Conservation (phyloP, 306 rosid genomes). For the Inga leiocalycina region DNA sequence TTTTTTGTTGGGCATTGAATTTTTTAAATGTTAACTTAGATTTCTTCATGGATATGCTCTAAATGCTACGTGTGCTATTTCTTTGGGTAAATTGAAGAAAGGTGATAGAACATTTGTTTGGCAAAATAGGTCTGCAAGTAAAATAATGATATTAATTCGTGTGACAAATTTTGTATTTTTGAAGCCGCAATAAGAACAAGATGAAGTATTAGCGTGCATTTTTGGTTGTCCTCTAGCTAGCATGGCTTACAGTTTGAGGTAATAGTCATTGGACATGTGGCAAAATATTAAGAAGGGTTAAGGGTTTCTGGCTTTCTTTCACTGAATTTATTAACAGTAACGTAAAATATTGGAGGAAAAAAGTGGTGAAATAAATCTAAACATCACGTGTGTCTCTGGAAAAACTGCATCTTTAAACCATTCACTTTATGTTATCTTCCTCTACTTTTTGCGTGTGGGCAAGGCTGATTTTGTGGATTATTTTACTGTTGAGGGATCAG, state of each 20-base stretch:
- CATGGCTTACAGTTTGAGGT: background rate
- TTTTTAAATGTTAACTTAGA: background rate
- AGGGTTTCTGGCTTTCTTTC: slow-evolving; percentile 8
- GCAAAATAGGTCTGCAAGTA: slow-evolving; percentile 18
- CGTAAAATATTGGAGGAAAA: background rate
- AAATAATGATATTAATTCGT: background rate
- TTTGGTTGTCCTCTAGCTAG: background rate
- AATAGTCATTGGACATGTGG: slow-evolving; percentile 13
- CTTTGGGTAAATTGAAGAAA: background rate
- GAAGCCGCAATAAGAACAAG: background rate
- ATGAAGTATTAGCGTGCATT: slow-evolving; percentile 13
- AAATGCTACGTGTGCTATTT: background rate
- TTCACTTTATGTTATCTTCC: background rate
- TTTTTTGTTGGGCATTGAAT: slow-evolving; percentile 16
- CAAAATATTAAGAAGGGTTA: background rate
- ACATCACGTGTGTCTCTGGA: background rate
- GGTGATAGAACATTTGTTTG: background rate
- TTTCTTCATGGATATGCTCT: slow-evolving; percentile 5
- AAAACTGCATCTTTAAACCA: slow-evolving; percentile 6
- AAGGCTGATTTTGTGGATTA: background rate
- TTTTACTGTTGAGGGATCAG: background rate
- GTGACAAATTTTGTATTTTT: background rate
- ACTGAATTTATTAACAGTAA: slow-evolving; percentile 15
- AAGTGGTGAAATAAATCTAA: background rate
- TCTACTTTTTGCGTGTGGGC: background rate